phyloP scores from a whole-genome alignment of 2,329 filamentous ascomycete genomes.

The Rhinocladiella similis region DNA sequence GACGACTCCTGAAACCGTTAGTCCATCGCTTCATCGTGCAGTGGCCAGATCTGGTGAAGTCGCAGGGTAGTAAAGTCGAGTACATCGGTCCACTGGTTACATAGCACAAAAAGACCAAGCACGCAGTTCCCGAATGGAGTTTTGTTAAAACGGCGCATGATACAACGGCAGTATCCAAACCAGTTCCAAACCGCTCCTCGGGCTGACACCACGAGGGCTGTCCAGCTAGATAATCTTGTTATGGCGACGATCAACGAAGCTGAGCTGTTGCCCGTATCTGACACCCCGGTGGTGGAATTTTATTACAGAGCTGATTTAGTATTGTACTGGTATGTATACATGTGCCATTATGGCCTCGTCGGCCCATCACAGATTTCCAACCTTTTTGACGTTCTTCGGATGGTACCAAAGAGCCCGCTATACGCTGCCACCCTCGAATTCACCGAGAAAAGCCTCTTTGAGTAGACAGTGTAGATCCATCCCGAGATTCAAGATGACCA shows the following conservation, averaged over 20 bases:
- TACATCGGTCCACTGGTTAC: slow-evolving; percentile 26
- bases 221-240: neutral
- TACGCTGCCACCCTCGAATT: no score
- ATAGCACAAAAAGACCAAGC: slow-evolving; percentile 1
- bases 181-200: no score
- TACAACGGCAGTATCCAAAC: no score
- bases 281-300: neutral
- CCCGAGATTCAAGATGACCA: no score
- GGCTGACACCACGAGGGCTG: no score
- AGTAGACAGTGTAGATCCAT: no score
- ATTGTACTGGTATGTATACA: neutral
- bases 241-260: neutral
- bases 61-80: slow-evolving; percentile 17
- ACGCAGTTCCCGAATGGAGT: neutral
- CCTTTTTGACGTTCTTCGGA: no score
- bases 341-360: neutral
- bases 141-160: neutral
- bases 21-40: slow-evolving; percentile 83
- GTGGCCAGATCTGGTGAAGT: slow-evolving; percentile 64
- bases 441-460: no score
- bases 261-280: neutral
- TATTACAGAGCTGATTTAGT: neutral
- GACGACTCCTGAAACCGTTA: slow-evolving; percentile 69
- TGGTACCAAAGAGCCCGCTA: no score
- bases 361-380: no score